Evolutionary conservation across 768 basidiomycete species (phyloP).

Genomic region (Russula compacta): DNA sequence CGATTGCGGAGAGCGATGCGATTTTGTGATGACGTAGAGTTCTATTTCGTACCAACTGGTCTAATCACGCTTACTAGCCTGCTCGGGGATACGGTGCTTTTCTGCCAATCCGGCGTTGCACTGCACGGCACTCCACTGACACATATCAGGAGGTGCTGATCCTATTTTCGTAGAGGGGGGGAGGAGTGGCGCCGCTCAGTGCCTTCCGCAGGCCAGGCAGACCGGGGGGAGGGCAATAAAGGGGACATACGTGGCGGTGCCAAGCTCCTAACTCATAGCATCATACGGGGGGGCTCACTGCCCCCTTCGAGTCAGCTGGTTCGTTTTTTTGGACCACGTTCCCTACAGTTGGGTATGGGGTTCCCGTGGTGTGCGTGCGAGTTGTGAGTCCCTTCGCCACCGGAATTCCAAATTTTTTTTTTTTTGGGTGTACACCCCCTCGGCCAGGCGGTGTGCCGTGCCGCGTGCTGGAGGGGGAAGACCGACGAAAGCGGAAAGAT

Average conservation of each 20-base stretch:
- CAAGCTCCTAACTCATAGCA: too few relatives aligned
- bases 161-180: neutral
- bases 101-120: neutral
- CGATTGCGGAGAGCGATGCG: neutral
- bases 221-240: neutral
- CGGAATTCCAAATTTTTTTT: too few relatives aligned
- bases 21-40: neutral
- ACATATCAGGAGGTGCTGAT: neutral
- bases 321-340: neutral
- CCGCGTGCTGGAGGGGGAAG: neutral
- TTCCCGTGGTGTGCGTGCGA: neutral
- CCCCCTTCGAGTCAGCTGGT: neutral
- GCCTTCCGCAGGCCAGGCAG: neutral
- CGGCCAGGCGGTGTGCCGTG: neutral
- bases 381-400: too few relatives aligned
- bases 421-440: too few relatives aligned
- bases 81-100: neutral
- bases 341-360: neutral
- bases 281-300: neutral
- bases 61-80: neutral
- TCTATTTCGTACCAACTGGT: neutral
- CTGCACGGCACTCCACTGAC: neutral
- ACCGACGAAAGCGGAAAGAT: slow-evolving; percentile 6
- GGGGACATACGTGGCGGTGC: slow-evolving; percentile 9
- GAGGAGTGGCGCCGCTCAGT: neutral